Base-by-base conservation (phyloP, 1,284 basidiomycete species). In the Porodaedalea pini region DNA sequence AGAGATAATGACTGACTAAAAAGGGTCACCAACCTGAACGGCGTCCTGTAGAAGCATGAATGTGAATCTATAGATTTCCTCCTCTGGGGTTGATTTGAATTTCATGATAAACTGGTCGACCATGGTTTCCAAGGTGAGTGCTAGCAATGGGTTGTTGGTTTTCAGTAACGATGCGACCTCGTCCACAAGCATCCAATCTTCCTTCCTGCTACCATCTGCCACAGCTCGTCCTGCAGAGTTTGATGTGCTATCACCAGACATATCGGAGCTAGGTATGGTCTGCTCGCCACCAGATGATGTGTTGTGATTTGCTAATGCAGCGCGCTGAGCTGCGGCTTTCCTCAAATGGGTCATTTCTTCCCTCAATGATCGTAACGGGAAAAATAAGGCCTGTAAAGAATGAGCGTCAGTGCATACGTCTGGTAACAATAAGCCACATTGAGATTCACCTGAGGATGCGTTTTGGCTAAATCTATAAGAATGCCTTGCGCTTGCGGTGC, bases 111-210 rank as follows among this genome's bases (percentile, higher is more conserved):
- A 90, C 72, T 99, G 96, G 67, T 99, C 97, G 19, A 97, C 92
- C 79, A 99, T 92, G 48, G 94, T 97, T 74, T 99, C 97, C 80
- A 99, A 83, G 55, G 93, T 97, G 31, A 98, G 78, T 25, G 96
- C 92, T 21, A 99, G 81, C 15, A 99, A 80, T 0, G 97, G 97
- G 78, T 97, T 98, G 1, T 93, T 90, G 0, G 96, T 98, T 77
- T 99, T 99, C 67, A 99, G 79, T 56, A 94, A 88, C 68, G 95
- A 90, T 49, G 95, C 85, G 61, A 99, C 87, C 68, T 99, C 98
- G 49, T 99, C 97, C 13, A 98, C 86, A 66, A 92, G 83, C 59
- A 98, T 96, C 82, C 86, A 93, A 29, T 92, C 85, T 65, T 90
- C 89, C 25, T 90, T 85, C 40, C 75, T 70, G 3, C 80, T 78